phyloP scores from a whole-genome alignment of 2,329 filamentous ascomycete genomes.

The Nothophoma quercina region DNA sequence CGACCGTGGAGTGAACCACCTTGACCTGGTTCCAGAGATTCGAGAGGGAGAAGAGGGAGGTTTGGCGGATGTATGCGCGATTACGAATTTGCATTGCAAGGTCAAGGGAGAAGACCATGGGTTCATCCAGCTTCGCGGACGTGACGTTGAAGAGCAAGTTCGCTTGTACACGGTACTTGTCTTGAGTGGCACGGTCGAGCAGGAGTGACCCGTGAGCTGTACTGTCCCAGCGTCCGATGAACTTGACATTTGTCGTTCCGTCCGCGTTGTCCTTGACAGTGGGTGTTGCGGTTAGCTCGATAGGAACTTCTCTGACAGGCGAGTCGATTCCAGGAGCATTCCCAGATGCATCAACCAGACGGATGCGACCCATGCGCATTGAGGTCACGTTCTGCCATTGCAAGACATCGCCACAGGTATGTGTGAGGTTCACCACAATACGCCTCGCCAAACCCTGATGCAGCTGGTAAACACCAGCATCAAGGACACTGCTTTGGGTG shows the following conservation, averaged over 20 bases:
- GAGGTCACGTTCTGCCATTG: slow-evolving; percentile 86
- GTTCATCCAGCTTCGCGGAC: slow-evolving; percentile 83
- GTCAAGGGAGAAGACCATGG: slow-evolving; percentile 85
- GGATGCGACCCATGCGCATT: slow-evolving; percentile 80
- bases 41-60: slow-evolving; percentile 82
- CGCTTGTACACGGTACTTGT: slow-evolving; percentile 90
- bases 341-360: slow-evolving; percentile 82
- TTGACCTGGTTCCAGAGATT: slow-evolving; percentile 84
- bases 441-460: slow-evolving; percentile 93
- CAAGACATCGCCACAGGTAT: slow-evolving; percentile 86
- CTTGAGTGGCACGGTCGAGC: slow-evolving; percentile 90
- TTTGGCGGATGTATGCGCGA: slow-evolving; percentile 82
- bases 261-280: slow-evolving; percentile 85
- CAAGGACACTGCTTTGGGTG: slow-evolving; percentile 81
- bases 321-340: slow-evolving; percentile 81
- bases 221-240: slow-evolving; percentile 96
- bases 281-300: slow-evolving; percentile 81
- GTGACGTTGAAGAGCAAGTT: slow-evolving; percentile 85
- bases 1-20: slow-evolving; percentile 85
- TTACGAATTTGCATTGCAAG: slow-evolving; percentile 84
- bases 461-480: slow-evolving; percentile 90
- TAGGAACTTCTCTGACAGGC: slow-evolving; percentile 73
- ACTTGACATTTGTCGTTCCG: slow-evolving; percentile 84
- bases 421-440: slow-evolving; percentile 85
- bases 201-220: slow-evolving; percentile 90